Evolutionary conservation across 2,329 filamentous ascomycete species (phyloP).

Genomic region (Apiospora saccharicola): DNA sequence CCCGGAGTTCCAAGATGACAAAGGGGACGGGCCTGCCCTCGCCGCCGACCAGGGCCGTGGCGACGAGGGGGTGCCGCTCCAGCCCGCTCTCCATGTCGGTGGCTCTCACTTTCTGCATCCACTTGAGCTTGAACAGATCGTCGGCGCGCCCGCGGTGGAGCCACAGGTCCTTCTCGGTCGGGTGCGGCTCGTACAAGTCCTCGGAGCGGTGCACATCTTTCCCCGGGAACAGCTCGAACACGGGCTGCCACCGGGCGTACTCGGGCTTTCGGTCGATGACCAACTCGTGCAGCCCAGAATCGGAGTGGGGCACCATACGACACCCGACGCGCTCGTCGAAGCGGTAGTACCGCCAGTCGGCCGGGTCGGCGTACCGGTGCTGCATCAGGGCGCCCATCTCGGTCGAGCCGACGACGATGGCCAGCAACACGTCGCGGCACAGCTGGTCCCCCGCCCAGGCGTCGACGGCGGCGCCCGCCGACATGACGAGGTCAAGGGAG

Average conservation of each 20-base stretch:
- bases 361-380: constrained; percentile 6
- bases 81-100: constrained; percentile 25
- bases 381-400: constrained; percentile 12
- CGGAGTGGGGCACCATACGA: not conserved
- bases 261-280: constrained; percentile 20
- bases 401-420: constrained; percentile 20
- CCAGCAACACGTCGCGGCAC: constrained; percentile 12
- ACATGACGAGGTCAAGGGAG: not conserved
- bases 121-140: constrained; percentile 25
- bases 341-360: constrained; percentile 24
- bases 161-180: constrained; percentile 22
- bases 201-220: not conserved
- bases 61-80: not conserved
- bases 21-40: constrained; percentile 23
- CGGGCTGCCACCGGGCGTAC: constrained; percentile 23
- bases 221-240: constrained; percentile 20
- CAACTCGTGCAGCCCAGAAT: constrained; percentile 3
- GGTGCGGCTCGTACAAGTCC: constrained; percentile 24
- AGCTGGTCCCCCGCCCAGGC: constrained; percentile 20
- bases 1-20: constrained; percentile 12
- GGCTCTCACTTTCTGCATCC: constrained; percentile 24
- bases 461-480: constrained; percentile 21
- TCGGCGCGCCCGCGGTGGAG: constrained; percentile 22
- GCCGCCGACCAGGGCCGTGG: constrained; percentile 24
- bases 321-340: constrained; percentile 19